Evolutionary conservation across 768 basidiomycete genomes (phyloP), one percentile per base, ranked within the genome.

Genomic region (Russula virescens): DNA sequence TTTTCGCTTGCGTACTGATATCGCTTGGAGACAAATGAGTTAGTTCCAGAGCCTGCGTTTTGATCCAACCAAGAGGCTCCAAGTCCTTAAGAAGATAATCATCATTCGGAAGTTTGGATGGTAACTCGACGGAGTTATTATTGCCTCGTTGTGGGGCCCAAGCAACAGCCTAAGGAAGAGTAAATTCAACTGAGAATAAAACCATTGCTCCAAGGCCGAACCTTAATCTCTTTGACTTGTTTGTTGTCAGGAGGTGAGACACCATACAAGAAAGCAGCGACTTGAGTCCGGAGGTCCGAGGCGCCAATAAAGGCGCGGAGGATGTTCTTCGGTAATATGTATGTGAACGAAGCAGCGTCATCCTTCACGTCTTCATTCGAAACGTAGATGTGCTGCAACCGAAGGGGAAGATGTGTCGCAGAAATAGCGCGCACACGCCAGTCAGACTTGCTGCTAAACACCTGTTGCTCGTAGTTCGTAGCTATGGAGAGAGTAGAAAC

Each of bases 301-400:
- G 93, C 89, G 23, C 88, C 84, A 69, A 98, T 89, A 78, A 99
- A 98, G 3, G 94, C 89, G 51, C 91, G 88, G 35, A 99, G 80
- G 57, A 98, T 82, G 74, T 99, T 99, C 82, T 99, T 99, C 31
- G 97, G 95, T 56, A 99, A 80, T 58, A 99, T 94, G 70, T 92
- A 98, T 43, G 97, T 99, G 74, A 83, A 94, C 9, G 91, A 91
- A 25, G 88, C 86, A 5, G 95, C 94, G 70, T 98, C 97, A 71
- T 99, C 97, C 75, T 96, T 96, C 71, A 99, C 95, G 71, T 99
- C 96, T 70, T 99, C 97, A 71, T 98, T 99, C 46, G 94, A 96
- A 35, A 99, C 97, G 73, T 97, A 98, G 75, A 98, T 97, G 73
- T 99, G 95, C 72, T 98, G 95, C 63, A 98, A 80, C 71, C 97